Evolutionary conservation across 2,329 filamentous ascomycete species (phyloP), one percentile per base, ranked within the genome.

Genomic region (Leptographium galeiforme): DNA sequence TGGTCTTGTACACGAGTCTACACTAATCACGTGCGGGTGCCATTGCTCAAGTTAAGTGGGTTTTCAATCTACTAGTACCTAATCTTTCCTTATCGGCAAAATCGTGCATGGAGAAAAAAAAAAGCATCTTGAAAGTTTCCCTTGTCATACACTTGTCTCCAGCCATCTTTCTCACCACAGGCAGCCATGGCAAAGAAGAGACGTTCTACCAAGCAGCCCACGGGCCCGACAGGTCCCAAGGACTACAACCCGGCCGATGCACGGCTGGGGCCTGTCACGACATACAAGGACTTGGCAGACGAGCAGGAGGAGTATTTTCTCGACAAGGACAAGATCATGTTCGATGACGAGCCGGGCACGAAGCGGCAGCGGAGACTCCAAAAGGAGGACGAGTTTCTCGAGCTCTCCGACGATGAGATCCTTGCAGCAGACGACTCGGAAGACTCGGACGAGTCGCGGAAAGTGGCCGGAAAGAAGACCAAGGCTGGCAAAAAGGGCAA

Each of bases 261-360:
- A 39, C 80, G 81, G 51, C 76, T 89, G 16, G 76, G 74, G 25
- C 52, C 56, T 19, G 72, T 83, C 61, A 73, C 67, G 48, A 83
- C 79, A 2, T 91, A 78, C 67, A 83, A 91, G 67, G 89, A 95
- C 68, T 84, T 98, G 61, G 88, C 90, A 59, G 85, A 96, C 66
- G 94, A 89, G 1, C 89, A 95, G 67, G 93, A 98, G 67, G 89
- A 95, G 65, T 95, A 95, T 66, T 88, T 91, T 63, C 74, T 90
- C 56, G 85, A 90, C 58, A 81, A 86, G 59, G 93, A 98, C 68
- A 85, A 87, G 64, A 82, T 98, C 57, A 69, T 91, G 62, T 76
- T 98, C 40, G 88, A 95, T 34, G 89, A 95, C 60, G 85, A 77
- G 38, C 87, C 85, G 14, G 78, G 81, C 41, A 82, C 82, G 34